Evolutionary conservation across 805 yeast species (phyloP).

Genomic region (Hemisphaericaspora nanyangensis): DNA sequence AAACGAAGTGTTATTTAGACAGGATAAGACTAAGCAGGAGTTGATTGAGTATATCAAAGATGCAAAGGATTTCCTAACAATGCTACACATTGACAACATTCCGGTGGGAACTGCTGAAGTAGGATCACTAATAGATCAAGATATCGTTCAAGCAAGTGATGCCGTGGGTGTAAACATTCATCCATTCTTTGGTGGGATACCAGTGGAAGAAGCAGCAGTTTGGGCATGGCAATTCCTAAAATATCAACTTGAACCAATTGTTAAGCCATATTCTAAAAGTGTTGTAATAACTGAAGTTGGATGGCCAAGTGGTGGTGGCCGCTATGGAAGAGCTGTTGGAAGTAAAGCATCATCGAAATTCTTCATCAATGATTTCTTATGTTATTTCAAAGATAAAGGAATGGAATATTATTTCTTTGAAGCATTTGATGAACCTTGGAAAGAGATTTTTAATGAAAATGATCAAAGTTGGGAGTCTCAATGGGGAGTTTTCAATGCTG

Average conservation of each 20-base stretch:
- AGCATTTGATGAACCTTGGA: constrained; percentile 76
- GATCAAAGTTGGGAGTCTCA: constrained; percentile 60
- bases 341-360: constrained; percentile 39
- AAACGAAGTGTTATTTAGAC: constrained; percentile 57
- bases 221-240: constrained; percentile 52
- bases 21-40: constrained; percentile 38
- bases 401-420: constrained; percentile 60
- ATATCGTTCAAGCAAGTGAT: constrained; percentile 45
- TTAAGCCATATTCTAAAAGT: constrained; percentile 20
- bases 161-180: constrained; percentile 61
- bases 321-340: constrained; percentile 43
- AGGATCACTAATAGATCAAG: constrained; percentile 42
- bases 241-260: constrained; percentile 39
- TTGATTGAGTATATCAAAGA: constrained; percentile 41
- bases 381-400: constrained; percentile 33
- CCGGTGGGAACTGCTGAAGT: constrained; percentile 64
- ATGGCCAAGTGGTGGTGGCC: constrained; percentile 69
- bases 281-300: constrained; percentile 61
- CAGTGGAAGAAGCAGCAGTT: constrained; percentile 41
- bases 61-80: constrained; percentile 34
- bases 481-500: constrained; percentile 61
- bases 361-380: constrained; percentile 51
- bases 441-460: constrained; percentile 45
- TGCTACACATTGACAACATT: constrained; percentile 29
- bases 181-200: constrained; percentile 64